Percentiles rank a stretch among this genome's conserved stretches.
These are phyloP conservation scores for Pleurotus djamor DNA, from an alignment of 768 basidiomycete genomes.

Conservation along the genomic window DNA sequence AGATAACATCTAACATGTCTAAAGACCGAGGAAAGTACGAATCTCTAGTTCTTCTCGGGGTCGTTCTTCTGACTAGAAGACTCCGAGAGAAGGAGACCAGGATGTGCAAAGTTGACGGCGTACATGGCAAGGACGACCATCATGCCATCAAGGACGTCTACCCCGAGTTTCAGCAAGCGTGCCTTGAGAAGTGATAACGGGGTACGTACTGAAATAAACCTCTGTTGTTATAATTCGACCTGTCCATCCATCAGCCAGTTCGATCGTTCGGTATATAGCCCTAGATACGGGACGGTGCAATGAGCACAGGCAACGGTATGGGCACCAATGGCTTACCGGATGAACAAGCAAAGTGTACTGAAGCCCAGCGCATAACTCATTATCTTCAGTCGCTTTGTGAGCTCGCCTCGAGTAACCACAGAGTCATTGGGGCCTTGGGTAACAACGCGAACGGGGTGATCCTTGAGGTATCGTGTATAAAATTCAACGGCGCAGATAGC, in stretches of 20 bases:
- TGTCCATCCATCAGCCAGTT: constrained; percentile 39
- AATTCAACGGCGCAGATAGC: background rate
- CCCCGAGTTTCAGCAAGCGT: background rate
- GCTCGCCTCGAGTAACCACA: constrained; percentile 6
- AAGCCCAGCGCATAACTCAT: constrained; percentile 32
- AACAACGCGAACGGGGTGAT: background rate
- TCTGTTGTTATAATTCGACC: constrained; percentile 36
- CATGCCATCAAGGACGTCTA: constrained; percentile 19
- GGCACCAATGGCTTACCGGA: constrained; percentile 35
- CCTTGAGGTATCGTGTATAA: background rate
- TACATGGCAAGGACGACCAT: constrained; percentile 17
- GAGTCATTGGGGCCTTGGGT: background rate
- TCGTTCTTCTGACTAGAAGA: no score
- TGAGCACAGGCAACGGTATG: no score
- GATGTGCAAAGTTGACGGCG: constrained; percentile 18
- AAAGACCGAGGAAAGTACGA: no score
- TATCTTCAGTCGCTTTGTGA: constrained; percentile 20
- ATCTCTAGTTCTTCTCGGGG: no score
- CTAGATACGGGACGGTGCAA: constrained; percentile 15
- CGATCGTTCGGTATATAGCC: constrained; percentile 38
- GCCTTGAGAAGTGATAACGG: no score
- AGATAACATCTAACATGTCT: no score
- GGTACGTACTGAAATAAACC: constrained; percentile 33
- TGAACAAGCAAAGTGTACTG: constrained; percentile 43
- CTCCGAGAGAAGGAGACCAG: constrained; percentile 13